Base-by-base conservation (phyloP, 805 yeast species). In the Metschnikowia lunata region DNA sequence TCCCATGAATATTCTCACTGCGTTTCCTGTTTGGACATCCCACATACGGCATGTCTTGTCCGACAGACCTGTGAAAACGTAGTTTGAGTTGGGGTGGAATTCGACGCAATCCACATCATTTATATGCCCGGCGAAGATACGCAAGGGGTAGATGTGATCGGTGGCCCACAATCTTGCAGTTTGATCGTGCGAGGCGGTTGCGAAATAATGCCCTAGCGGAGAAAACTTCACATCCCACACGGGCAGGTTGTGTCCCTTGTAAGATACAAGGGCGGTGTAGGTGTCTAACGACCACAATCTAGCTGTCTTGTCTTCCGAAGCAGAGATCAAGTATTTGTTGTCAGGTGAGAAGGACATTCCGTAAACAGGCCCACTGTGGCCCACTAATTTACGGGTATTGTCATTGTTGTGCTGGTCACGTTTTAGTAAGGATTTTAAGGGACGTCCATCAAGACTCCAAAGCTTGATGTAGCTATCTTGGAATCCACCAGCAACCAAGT, bases 151-250 rank as follows among this genome's bases (percentile, higher is more conserved):
- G 36, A 93, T 90, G 65, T 93, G 99, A 63, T 93, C 99, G 55
- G 96, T 88, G 26, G 96, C 89, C 99, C 99, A 93, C 45, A 93
- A 72, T 49, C 98, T 77, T 1, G 98, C 98, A 0, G 99, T 93
- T 63, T 90, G 97, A 61, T 93, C 99, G 60, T 90, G 97, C 2
- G 97, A 88, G 0, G 95, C 97, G 0, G 97, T 90, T n/a, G 95
- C 97, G 65, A 93, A 93, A 67, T 93, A 93, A 67, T 93, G 98
- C 6, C 99, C 99, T 56, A 86, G 70, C 2, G 99, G 99, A 2
- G 96, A 83, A 59, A 88, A 93, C 56, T 85, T 79, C 7, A 93
- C 97, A 61, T 93, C 98, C 99, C 99, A 93, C 26, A 93, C 85
- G 1, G 99, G 98, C 54, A 88, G 95, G 57, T 83, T 88, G 61